phyloP scores from a whole-genome alignment of 257 asterid species.

The Apocynum venetum region DNA sequence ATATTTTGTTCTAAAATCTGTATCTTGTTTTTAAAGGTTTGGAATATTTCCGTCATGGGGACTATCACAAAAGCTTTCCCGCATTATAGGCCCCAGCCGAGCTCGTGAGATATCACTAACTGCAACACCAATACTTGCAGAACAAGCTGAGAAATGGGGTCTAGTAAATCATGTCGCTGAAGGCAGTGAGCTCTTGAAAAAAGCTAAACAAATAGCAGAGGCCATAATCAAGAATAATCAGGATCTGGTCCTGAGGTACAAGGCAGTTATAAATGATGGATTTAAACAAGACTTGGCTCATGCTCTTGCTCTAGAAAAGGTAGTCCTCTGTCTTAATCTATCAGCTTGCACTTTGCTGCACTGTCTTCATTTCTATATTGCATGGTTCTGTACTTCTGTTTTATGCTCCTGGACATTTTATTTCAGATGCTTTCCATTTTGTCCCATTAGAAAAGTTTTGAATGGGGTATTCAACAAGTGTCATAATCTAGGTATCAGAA shows the following conservation, averaged over 20 bases:
- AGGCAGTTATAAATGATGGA: conserved; percentile 83
- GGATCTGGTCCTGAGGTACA: conserved; percentile 74
- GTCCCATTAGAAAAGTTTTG: too few species aligned
- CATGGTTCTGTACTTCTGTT: neutral
- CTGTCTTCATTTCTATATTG: neutral
- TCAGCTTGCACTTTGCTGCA: neutral
- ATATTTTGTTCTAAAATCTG: neutral
- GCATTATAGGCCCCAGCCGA: conserved; percentile 74
- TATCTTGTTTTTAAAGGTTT: conserved; percentile 48
- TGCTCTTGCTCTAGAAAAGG: conserved; percentile 94
- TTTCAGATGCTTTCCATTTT: neutral
- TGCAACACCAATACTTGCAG: conserved; percentile 69
- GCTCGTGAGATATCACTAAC: conserved; percentile 83
- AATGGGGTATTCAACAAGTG: too few species aligned
- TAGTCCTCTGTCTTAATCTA: conserved; percentile 17
- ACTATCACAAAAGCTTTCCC: conserved; percentile 89
- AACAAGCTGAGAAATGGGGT: conserved; percentile 94
- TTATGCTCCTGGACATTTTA: neutral
- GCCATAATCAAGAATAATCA: conserved; percentile 82
- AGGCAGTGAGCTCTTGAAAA: conserved; percentile 56
- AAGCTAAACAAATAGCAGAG: conserved; percentile 72
- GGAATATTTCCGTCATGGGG: conserved; percentile 99
- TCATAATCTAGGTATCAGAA: too few species aligned
- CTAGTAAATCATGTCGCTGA: conserved; percentile 90
- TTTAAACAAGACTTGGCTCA: conserved; percentile 61